Conservation (phyloP, 1,284 basidiomycete genomes). For the Ceratobasidium sp. region DNA sequence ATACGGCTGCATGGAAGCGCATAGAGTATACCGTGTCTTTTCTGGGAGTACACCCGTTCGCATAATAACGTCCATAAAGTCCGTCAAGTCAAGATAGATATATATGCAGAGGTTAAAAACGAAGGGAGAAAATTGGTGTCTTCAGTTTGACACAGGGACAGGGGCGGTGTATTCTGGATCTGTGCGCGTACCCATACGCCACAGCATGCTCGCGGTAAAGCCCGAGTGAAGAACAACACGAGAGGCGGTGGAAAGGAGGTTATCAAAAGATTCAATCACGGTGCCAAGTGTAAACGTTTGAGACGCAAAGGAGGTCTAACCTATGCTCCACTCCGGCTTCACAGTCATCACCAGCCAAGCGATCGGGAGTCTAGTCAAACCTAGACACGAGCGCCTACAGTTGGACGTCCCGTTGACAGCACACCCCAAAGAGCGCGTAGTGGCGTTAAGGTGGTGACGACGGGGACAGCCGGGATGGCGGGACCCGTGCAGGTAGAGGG, state of each 20-base stretch:
- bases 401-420: too few species aligned
- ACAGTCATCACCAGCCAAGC: slow-evolving; percentile 2
- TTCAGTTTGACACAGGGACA: slow-evolving; percentile 32
- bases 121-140: slow-evolving; percentile 22
- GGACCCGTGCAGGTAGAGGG: background rate
- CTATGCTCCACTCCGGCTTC: slow-evolving; percentile 9
- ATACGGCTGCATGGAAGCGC: background rate
- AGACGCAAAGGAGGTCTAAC: background rate
- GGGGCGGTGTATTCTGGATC: too few species aligned
- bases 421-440: too few species aligned
- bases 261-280: too few species aligned
- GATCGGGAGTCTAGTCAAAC: background rate
- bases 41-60: slow-evolving; percentile 22
- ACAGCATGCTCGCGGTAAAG: background rate
- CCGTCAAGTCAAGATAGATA: background rate
- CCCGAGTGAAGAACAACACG: background rate
- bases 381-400: slow-evolving; percentile 14
- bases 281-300: background rate
- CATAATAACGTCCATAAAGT: background rate
- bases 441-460: slow-evolving; percentile 26
- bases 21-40: slow-evolving; percentile 26
- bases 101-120: background rate
- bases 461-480: slow-evolving; percentile 1
- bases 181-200: too few species aligned
- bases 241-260: too few species aligned